These are phyloP conservation scores for Gracilaria vermiculophylla DNA, from an alignment of 23 red algal genomes.

Conservation along the genomic window DNA sequence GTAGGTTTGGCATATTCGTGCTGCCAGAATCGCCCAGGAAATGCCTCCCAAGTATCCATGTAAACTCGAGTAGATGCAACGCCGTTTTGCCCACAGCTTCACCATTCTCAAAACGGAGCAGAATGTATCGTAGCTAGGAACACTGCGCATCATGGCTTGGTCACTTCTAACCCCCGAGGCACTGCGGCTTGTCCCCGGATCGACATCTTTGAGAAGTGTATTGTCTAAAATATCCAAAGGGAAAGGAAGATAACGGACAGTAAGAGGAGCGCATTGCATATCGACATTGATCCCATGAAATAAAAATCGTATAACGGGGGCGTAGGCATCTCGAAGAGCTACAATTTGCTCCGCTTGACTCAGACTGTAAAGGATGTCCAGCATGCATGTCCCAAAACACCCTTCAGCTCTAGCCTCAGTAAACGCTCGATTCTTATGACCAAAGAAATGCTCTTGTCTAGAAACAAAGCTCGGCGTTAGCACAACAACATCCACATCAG, in stretches of 20 bases:
- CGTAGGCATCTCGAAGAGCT: constrained; percentile 21
- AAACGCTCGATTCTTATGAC: not conserved
- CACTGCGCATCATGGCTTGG: constrained; percentile 3
- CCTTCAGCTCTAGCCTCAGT: not conserved
- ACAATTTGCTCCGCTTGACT: constrained; percentile 2
- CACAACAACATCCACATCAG: constrained; percentile 18
- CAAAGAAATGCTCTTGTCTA: constrained; percentile 6
- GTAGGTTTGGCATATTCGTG: constrained; percentile 8
- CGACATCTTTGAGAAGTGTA: not conserved
- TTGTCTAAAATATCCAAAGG: not conserved
- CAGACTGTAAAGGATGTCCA: not conserved
- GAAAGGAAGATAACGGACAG: not conserved
- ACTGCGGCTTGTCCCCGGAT: constrained; percentile 23
- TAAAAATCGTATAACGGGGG: constrained; percentile 6
- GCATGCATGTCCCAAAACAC: not conserved
- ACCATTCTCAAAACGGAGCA: constrained; percentile 2
- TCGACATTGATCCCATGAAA: constrained; percentile 11
- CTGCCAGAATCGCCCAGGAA: not conserved
- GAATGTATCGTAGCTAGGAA: not conserved
- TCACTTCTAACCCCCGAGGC: constrained; percentile 15
- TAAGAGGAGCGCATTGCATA: constrained; percentile 13
- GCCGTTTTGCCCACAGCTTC: constrained; percentile 22
- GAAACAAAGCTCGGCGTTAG: constrained; percentile 1
- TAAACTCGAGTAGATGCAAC: constrained; percentile 19
- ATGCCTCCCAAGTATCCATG: constrained; percentile 6